Evolutionary conservation across 2,329 filamentous ascomycete species (phyloP).

Genomic region (Penicillium sp.): DNA sequence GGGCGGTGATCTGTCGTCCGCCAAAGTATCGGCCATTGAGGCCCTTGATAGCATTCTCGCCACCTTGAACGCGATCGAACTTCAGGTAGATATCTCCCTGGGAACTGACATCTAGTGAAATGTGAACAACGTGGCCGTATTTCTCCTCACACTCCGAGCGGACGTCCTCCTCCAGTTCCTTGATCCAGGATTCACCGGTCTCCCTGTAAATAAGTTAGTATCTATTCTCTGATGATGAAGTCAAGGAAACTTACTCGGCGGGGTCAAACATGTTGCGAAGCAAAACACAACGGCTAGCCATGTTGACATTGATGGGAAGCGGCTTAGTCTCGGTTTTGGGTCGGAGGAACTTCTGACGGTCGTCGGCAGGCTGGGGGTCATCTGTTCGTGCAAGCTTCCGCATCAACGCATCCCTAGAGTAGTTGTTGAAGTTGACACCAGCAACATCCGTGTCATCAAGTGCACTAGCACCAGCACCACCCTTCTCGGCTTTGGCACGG

Average conservation of each 20-base stretch:
- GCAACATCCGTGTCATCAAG: slow-evolving; percentile 96
- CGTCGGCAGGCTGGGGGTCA: slow-evolving; percentile 65
- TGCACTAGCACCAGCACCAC: slow-evolving; percentile 80
- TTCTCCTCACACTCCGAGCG: slow-evolving; percentile 87
- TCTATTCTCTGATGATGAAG: neutral
- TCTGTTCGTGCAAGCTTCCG: slow-evolving; percentile 95
- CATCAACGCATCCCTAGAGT: slow-evolving; percentile 98
- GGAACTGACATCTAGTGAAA: slow-evolving; percentile 88
- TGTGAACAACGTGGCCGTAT: slow-evolving; percentile 97
- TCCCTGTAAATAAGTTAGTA: slow-evolving; percentile 59
- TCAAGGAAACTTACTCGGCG: slow-evolving; percentile 66
- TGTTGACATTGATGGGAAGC: slow-evolving; percentile 80
- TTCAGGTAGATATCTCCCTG: slow-evolving; percentile 97
- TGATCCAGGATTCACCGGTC: slow-evolving; percentile 82
- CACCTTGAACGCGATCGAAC: slow-evolving; percentile 91
- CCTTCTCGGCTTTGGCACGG: slow-evolving; percentile 86
- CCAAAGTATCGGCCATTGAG: slow-evolving; percentile 97
- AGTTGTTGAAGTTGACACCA: slow-evolving; percentile 99
- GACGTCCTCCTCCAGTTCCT: slow-evolving; percentile 92
- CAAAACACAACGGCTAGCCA: slow-evolving; percentile 89
- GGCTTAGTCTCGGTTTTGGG: slow-evolving; percentile 77
- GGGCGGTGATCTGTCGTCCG: slow-evolving; percentile 85
- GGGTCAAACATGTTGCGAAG: slow-evolving; percentile 95
- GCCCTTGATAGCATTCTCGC: slow-evolving; percentile 96
- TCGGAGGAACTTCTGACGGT: slow-evolving; percentile 70